Base-by-base conservation (phyloP, 164 flowering plant genomes). In the Malania oleifera region DNA sequence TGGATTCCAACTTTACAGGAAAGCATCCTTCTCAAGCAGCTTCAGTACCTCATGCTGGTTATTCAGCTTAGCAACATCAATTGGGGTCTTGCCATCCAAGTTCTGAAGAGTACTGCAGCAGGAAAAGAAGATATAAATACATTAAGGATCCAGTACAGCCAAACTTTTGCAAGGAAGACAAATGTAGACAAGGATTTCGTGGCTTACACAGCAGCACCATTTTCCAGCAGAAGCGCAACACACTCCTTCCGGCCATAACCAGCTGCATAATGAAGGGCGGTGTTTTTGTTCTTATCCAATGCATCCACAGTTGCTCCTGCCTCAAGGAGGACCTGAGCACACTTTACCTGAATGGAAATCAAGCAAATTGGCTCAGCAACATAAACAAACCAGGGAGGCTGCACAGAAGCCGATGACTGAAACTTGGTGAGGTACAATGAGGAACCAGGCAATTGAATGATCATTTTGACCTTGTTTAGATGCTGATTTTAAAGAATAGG, bases 221-320 rank as follows among this genome's bases (percentile, higher is more conserved):
- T 50, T n/a, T 50, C 53, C 53, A 50, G 18, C 4, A 50, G 29
- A 12, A 50, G 53, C 17, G 28, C 29, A 0, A 50, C 53, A 24
- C 53, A 50, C 28, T 50, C 29, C 34, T 50, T 50, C n/a, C 53
- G 23, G 24, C 53, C 53, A 23, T 50, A 50, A 27, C 53, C 53
- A 24, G 53, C 14, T 11, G 53, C 53, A 27, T 50, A 50, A 27
- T 50, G 53, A 50, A 50, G 53, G 1, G 53, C 53, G 29, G 53
- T 8, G 29, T 50, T 50, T 17, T 27, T 50, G 3, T 50, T 50
- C 53, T 27, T 24, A 12, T 50, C 53, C 29, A 50, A 27, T 24
- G 53, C 53, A 50, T 50, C 53, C 15, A 50, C 53, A 5, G 15
- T 25, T 15, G 34, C 53, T 27, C 53, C 53, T 50, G 28, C 53